These are phyloP conservation scores for Cordyceps farinosa DNA, from an alignment of 2,329 filamentous ascomycete species.

Conservation along the genomic window DNA sequence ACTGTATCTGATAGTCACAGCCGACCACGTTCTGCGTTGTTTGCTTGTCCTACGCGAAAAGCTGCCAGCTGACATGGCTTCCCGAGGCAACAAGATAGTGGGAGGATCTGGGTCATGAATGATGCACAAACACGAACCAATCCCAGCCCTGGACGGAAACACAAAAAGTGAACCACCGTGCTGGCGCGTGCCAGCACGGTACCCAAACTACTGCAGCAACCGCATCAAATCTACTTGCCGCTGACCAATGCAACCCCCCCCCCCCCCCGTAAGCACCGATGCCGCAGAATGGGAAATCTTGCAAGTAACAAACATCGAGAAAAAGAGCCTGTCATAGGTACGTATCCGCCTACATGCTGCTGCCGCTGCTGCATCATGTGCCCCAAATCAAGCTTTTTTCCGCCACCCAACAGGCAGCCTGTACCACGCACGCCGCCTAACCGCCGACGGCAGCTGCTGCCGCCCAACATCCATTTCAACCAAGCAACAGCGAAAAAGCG, in stretches of 20 bases:
- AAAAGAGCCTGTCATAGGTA: background rate
- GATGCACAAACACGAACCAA: no score
- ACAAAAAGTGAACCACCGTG: no score
- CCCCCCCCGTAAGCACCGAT: background rate
- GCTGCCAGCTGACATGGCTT: no score
- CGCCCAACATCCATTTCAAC: background rate
- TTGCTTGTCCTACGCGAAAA: no score
- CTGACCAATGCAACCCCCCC: background rate
- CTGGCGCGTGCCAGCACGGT: no score
- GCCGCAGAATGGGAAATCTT: background rate
- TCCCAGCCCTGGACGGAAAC: no score
- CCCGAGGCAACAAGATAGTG: no score
- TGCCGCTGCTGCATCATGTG: constrained; percentile 3
- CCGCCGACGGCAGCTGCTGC: background rate
- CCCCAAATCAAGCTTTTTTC: constrained; percentile 1
- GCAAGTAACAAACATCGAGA: background rate
- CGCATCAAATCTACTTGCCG: background rate
- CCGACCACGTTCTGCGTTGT: no score
- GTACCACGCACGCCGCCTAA: background rate
- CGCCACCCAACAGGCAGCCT: background rate
- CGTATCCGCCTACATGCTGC: background rate
- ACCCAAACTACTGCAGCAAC: no score
- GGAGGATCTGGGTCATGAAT: no score
- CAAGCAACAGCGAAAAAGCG: background rate
- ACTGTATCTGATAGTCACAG: no score